Conservation (phyloP, 1,284 basidiomycete genomes). For the Wallemia mellicola region DNA sequence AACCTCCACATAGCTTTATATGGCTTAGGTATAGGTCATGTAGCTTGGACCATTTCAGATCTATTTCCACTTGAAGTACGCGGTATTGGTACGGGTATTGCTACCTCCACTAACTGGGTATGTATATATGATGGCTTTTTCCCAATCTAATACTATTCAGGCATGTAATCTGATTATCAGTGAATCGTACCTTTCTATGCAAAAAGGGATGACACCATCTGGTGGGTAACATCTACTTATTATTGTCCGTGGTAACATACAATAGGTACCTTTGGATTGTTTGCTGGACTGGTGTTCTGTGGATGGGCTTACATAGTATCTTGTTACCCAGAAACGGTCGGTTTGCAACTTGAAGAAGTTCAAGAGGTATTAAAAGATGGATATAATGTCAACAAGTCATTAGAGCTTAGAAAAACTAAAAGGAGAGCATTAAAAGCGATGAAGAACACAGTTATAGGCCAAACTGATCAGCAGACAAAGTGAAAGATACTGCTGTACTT, state of each 20-base stretch:
- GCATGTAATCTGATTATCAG: constrained; percentile 9
- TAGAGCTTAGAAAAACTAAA: constrained; percentile 13
- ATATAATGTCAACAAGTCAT: constrained; percentile 14
- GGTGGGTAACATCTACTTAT: neutral
- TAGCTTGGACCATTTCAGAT: constrained; percentile 15
- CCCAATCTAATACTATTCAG: no score
- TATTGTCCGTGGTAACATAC: neutral
- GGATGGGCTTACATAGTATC: constrained; percentile 10
- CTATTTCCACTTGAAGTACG: constrained; percentile 15
- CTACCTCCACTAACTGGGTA: constrained; percentile 12
- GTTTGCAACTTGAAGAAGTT: constrained; percentile 17
- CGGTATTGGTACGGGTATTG: constrained; percentile 12
- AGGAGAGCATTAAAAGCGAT: neutral
- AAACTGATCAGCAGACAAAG: no score
- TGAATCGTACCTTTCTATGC: constrained; percentile 9
- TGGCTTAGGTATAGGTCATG: constrained; percentile 16
- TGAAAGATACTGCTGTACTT: no score
- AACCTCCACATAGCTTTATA: no score
- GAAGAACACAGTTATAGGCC: neutral
- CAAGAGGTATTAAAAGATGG: constrained; percentile 14
- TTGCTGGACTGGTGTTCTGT: constrained; percentile 11
- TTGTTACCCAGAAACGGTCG: constrained; percentile 16
- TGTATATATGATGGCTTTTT: no score
- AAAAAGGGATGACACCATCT: constrained; percentile 11
- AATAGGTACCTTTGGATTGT: constrained; percentile 14